Evolutionary conservation across 78 protist species (phyloP).

Genomic region (Cavenderia fasciculata): DNA sequence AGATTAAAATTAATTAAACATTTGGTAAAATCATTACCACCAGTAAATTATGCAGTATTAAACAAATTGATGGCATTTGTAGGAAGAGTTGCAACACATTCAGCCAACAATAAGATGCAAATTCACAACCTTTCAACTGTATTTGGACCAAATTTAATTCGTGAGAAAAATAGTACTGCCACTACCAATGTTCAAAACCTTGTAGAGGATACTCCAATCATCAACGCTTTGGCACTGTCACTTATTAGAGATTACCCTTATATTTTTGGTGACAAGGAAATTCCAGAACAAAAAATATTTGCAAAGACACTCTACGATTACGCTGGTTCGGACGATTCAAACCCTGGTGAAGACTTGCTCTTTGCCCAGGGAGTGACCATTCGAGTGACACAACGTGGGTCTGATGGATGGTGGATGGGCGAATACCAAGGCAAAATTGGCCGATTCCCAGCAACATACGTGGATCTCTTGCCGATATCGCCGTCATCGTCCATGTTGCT

Average conservation of each 20-base stretch:
- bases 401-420: conserved; percentile 82
- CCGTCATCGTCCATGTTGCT: background rate
- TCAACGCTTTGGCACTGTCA: conserved; percentile 39
- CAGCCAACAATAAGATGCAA: conserved; percentile 42
- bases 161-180: background rate
- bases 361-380: conserved; percentile 53
- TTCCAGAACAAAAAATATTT: conserved; percentile 52
- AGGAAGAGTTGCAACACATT: conserved; percentile 46
- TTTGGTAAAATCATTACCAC: conserved; percentile 44
- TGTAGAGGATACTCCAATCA: conserved; percentile 65
- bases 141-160: conserved; percentile 61
- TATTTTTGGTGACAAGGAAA: conserved; percentile 53
- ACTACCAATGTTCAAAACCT: conserved; percentile 29
- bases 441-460: conserved; percentile 76
- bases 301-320: conserved; percentile 49
- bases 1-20: conserved; percentile 52
- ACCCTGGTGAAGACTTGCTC: background rate
- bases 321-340: background rate
- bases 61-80: conserved; percentile 16
- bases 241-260: conserved; percentile 59
- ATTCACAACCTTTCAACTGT: conserved; percentile 49
- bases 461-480: conserved; percentile 1
- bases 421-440: conserved; percentile 64
- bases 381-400: conserved; percentile 29
- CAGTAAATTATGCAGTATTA: conserved; percentile 12